Evolutionary conservation across 148 eudicot genomes (phyloP).

Genomic region (Persicaria tinctoria): DNA sequence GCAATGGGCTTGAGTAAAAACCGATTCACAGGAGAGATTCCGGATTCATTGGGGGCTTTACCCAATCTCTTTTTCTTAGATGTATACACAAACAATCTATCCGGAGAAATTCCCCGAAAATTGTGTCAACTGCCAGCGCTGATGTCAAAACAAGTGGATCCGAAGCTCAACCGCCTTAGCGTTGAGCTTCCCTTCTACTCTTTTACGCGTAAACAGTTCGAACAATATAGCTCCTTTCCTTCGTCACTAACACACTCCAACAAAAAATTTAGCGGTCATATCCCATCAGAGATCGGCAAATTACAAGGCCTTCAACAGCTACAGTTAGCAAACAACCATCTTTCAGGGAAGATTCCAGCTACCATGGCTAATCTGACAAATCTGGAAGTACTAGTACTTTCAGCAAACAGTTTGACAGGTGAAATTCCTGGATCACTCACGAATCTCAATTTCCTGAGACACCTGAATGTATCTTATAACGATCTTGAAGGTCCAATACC

Average conservation of each 20-base stretch:
- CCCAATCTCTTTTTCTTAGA: slow-evolving; percentile 65
- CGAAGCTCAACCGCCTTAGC: slow-evolving; percentile 24
- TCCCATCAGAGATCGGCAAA: slow-evolving; percentile 56
- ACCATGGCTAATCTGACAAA: slow-evolving; percentile 56
- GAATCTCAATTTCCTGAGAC: slow-evolving; percentile 41
- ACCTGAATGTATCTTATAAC: slow-evolving; percentile 49
- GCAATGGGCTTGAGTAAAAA: slow-evolving; percentile 59
- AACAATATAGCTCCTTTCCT: slow-evolving; percentile 36
- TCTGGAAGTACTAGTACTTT: slow-evolving; percentile 58
- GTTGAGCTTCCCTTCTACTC: slow-evolving; percentile 53
- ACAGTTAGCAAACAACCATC: slow-evolving; percentile 52
- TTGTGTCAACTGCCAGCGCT: slow-evolving; percentile 33
- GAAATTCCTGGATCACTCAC: slow-evolving; percentile 59
- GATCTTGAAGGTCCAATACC: slow-evolving; percentile 53
- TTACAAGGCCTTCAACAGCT: slow-evolving; percentile 49
- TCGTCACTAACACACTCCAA: slow-evolving; percentile 40
- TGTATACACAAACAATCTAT: slow-evolving; percentile 45
- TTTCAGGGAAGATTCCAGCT: slow-evolving; percentile 62
- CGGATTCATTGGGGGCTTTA: slow-evolving; percentile 55
- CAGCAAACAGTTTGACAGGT: slow-evolving; percentile 59
- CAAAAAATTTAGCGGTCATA: slow-evolving; percentile 52
- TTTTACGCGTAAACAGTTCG: background rate
- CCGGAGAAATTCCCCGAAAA: slow-evolving; percentile 45
- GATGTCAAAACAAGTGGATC: slow-evolving; percentile 23
- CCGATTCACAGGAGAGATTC: slow-evolving; percentile 47